Evolutionary conservation across 2,329 filamentous ascomycete species (phyloP).

Genomic region (Diaporthe vaccinii): DNA sequence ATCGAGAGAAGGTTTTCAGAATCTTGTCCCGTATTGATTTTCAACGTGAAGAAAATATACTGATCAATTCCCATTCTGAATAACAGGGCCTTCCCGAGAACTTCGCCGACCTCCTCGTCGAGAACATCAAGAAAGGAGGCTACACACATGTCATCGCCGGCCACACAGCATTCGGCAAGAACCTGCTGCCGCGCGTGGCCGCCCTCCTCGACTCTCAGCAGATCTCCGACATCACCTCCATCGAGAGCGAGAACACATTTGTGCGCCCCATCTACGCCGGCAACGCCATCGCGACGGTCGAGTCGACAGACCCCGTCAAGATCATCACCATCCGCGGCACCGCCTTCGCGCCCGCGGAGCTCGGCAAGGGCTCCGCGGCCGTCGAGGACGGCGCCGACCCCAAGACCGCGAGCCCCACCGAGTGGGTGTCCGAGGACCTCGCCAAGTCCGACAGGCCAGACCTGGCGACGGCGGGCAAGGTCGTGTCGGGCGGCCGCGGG

Average conservation of each 20-base stretch:
- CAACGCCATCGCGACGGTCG: slow-evolving; percentile 96
- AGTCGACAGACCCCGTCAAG: slow-evolving; percentile 88
- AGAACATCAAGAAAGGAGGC: slow-evolving; percentile 96
- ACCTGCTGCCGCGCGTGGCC: slow-evolving; percentile 89
- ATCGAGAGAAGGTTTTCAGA: background rate
- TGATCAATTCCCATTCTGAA: background rate
- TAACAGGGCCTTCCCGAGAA: slow-evolving; percentile 90
- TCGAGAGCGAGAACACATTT: slow-evolving; percentile 94
- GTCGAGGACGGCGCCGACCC: slow-evolving; percentile 88
- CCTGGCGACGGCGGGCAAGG: slow-evolving; percentile 86
- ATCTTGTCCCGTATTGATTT: slow-evolving; percentile 9
- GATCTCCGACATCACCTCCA: slow-evolving; percentile 89
- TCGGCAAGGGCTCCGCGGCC: slow-evolving; percentile 79
- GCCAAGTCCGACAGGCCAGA: slow-evolving; percentile 95
- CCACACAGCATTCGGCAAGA: slow-evolving; percentile 98
- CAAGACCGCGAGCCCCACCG: slow-evolving; percentile 78
- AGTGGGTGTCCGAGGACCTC: slow-evolving; percentile 96
- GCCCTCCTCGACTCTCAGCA: slow-evolving; percentile 93
- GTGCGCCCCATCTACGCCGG: slow-evolving; percentile 97
- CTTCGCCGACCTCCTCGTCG: slow-evolving; percentile 90
- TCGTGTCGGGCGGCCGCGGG: slow-evolving; percentile 94
- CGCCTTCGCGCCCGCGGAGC: slow-evolving; percentile 83
- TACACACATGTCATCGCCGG: slow-evolving; percentile 93
- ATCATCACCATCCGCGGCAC: slow-evolving; percentile 94
- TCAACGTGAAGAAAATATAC: background rate